Base-by-base conservation (phyloP, 345 rosid species). In the Triadica sebifera region DNA sequence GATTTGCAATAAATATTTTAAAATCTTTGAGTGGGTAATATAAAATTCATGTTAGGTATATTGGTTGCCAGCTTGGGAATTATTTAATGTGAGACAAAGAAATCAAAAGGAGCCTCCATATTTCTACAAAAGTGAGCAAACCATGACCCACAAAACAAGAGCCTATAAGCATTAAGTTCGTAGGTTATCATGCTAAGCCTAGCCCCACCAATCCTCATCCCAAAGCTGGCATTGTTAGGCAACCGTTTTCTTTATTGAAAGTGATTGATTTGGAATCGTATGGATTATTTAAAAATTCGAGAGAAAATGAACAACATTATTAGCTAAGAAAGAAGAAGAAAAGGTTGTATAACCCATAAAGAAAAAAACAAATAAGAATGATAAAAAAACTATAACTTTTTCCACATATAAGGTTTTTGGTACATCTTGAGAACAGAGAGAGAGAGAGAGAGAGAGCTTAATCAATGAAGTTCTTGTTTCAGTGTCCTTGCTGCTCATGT, bases 381-480 rank as follows among this genome's bases (percentile, higher is more conserved):
- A 55, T 67, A n/a, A 70, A 66, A 78, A 60, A 74, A 74, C 69
- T 29, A 16, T 43, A 0, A 19, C 70, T 59, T 68, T 79, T 66
- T 8, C 55, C 52, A 38, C 56, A 67, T 46, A 50, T 51, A 17
- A 55, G 10, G 16, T 17, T 34, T 60, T 43, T 45, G 38, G n/a
- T 37, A 38, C 46, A 61, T 16, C 22, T 19, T 20, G 60, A 56
- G 57, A 29, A 65, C 67, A 55, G 59, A 55, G 59, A 55, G 59
- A 55, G 47, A 19, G 69, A 41, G 65, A 71, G 79, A 71, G 74
- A 65, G 43, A 19, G n/a, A 29, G 38, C 62, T 65, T 71, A 70
- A 70, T 67, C 60, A 80, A 91, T 91, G 97, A 91, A 91, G 90
- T 91, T 91, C 89, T 86, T 91, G 89, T 91, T 89, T 65, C 97